These are phyloP conservation scores for Firmiana major DNA, from an alignment of 345 rosid genomes.

Conservation along the genomic window DNA sequence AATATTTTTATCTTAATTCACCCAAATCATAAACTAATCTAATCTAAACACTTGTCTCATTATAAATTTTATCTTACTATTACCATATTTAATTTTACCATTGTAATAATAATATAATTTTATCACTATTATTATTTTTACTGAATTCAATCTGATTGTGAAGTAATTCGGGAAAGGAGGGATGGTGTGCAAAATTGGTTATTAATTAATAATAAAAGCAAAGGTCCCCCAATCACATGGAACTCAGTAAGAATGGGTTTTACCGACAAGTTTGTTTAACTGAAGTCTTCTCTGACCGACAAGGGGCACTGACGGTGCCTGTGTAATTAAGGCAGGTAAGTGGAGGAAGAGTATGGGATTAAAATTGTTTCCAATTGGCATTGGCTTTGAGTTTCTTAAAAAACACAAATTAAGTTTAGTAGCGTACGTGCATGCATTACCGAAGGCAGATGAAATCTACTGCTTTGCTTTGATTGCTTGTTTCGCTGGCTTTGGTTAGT, in stretches of 20 bases:
- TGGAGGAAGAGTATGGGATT: constrained; percentile 5
- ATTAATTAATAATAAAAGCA: neutral
- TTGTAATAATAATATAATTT: too few relatives aligned
- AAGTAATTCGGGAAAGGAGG: too few relatives aligned
- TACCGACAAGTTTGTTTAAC: constrained; percentile 17
- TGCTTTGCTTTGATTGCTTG: neutral
- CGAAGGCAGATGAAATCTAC: neutral
- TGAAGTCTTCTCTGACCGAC: constrained; percentile 12
- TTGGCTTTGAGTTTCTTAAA: neutral
- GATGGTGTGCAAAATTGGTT: neutral
- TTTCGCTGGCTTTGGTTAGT: neutral
- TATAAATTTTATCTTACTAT: too few relatives aligned
- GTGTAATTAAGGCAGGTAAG: too few relatives aligned
- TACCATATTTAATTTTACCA: too few relatives aligned
- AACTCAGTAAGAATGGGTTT: constrained; percentile 29
- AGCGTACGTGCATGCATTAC: constrained; percentile 9
- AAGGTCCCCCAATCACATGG: constrained; percentile 41
- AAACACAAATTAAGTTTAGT: neutral
- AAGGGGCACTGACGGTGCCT: neutral
- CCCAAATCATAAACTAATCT: too few relatives aligned
- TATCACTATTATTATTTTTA: too few relatives aligned
- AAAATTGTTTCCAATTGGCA: neutral
- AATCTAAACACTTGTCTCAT: too few relatives aligned
- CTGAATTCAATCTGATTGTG: too few relatives aligned
- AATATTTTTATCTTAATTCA: too few relatives aligned